Percentiles rank a stretch among this genome's conserved stretches.
phyloP scores from a whole-genome alignment of 495 filamentous ascomycete genomes.

The Penicillium antarcticum region DNA sequence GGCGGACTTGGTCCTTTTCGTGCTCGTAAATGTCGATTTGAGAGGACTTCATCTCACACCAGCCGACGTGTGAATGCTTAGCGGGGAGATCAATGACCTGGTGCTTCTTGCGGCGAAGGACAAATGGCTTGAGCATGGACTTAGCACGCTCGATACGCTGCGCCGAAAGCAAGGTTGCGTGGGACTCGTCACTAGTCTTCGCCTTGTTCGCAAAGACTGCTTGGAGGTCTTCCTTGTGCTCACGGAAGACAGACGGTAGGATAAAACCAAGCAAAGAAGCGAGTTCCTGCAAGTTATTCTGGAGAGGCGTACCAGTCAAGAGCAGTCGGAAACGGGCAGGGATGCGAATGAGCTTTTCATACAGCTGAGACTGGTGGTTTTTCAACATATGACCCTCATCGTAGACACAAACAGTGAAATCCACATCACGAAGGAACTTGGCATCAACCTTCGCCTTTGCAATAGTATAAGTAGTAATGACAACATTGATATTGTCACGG shows the following conservation, averaged over 20 bases:
- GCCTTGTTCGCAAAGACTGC: slow-evolving; percentile 89
- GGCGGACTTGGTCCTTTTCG: slow-evolving; percentile 50
- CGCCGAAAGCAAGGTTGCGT: slow-evolving; percentile 72
- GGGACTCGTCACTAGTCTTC: slow-evolving; percentile 68
- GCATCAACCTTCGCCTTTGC: slow-evolving; percentile 62
- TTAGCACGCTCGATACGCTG: slow-evolving; percentile 83
- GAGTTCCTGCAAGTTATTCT: slow-evolving; percentile 94
- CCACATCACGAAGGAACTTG: slow-evolving; percentile 64
- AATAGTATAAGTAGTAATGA: slow-evolving; percentile 87
- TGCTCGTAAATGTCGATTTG: slow-evolving; percentile 71
- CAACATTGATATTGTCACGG: slow-evolving; percentile 67
- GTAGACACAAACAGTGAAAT: slow-evolving; percentile 70
- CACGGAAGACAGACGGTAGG: slow-evolving; percentile 75
- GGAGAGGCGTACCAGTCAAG: slow-evolving; percentile 88
- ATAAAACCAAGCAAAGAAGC: slow-evolving; percentile 87
- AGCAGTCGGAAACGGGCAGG: slow-evolving; percentile 75
- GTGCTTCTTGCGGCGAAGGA: slow-evolving; percentile 88
- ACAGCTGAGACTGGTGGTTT: slow-evolving; percentile 76
- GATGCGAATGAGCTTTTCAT: slow-evolving; percentile 76
- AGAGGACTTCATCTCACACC: slow-evolving; percentile 67
- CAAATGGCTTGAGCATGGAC: slow-evolving; percentile 92
- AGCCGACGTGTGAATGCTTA: slow-evolving; percentile 76
- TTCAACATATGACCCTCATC: slow-evolving; percentile 93
- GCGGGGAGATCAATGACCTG: slow-evolving; percentile 87
- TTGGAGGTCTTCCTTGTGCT: slow-evolving; percentile 68